Evolutionary conservation across 805 yeast genomes (phyloP), one percentile per base, ranked within the genome.

Genomic region (Hanseniaspora guilliermondii): DNA sequence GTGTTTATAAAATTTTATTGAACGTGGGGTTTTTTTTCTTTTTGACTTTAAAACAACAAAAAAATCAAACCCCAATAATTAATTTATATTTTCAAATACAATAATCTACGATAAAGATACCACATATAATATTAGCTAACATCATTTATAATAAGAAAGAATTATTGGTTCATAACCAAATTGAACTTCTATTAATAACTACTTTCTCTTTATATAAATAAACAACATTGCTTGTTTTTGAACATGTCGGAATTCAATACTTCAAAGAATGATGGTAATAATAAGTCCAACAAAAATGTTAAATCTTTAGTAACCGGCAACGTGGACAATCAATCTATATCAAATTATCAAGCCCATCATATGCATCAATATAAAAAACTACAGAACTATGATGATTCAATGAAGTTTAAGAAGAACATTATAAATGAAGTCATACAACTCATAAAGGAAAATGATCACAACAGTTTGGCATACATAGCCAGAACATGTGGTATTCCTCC

Each of bases 401-500:
- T 54, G 47, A 44, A 54, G 33, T 54, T 54, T 17, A 54, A 54
- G 19, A 52, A 36, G 0, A 78, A 76, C 45, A 64, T 81, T 17
- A 73, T 82, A 45, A 72, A 73, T 24, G 70, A 80, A 24, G 79
- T 86, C 58, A 73, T 78, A 42, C 69, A 72, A 42, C 80, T 79
- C 60, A 66, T 88, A 5, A 70, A 69, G 47, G 72, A 73, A 17
- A 78, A 77, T 56, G 85, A 89, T 62, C 82, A 82, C 56, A 80
- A 82, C 47, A 86, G 88, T 0, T 68, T 89, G 47, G 94, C 97
- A 0, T 71, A 79, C 59, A 67, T 89, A 6, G 91, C 95, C 5
- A 75, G 96, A 58, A 88, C 83, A 59, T 72, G 80, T 55, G 97
- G 97, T 3, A 73, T 88, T 27, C 97, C 97, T 1, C 91, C 95